These are phyloP conservation scores for Sporobolus alterniflorus DNA, from an alignment of 202 grass and related monocot species.

Conservation along the genomic window DNA sequence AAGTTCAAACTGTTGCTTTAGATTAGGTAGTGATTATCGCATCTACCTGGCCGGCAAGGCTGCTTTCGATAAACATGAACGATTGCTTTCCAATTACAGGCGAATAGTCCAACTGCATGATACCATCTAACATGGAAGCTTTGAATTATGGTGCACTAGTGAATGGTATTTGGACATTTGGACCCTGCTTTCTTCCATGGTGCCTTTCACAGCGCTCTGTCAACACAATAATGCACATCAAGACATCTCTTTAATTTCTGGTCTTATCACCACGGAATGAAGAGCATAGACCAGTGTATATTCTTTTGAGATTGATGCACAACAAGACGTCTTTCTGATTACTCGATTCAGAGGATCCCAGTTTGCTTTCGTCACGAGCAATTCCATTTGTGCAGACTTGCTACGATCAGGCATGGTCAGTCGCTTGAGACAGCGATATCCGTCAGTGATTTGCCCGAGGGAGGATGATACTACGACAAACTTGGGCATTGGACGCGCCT, in stretches of 20 bases:
- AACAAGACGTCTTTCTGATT: neutral
- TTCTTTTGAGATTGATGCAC: slow-evolving; percentile 2
- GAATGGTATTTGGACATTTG: slow-evolving; percentile 30
- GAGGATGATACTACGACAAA: slow-evolving; percentile 38
- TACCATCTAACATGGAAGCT: neutral
- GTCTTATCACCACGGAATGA: neutral
- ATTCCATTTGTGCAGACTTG: slow-evolving; percentile 11
- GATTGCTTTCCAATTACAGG: slow-evolving; percentile 28
- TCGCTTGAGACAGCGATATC: slow-evolving; percentile 20
- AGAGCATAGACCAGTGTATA: slow-evolving; percentile 29
- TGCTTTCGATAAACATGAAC: no score
- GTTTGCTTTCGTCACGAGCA: slow-evolving; percentile 17
- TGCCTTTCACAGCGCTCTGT: slow-evolving; percentile 34
- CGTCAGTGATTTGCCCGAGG: slow-evolving; percentile 2
- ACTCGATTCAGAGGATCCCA: slow-evolving; percentile 22
- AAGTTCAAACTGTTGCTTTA: no score
- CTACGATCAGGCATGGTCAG: slow-evolving; percentile 13
- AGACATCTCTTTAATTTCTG: slow-evolving; percentile 9
- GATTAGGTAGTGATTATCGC: neutral
- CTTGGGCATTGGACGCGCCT: neutral
- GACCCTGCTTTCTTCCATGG: slow-evolving; percentile 6
- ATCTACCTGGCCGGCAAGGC: neutral
- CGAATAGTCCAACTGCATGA: slow-evolving; percentile 24
- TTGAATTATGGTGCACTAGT: slow-evolving; percentile 22
- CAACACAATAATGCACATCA: slow-evolving; percentile 26